Evolutionary conservation across 2,329 filamentous ascomycete species (phyloP), one percentile per base, ranked within the genome.

Genomic region (Immersiporthe knoxdaviesiana): DNA sequence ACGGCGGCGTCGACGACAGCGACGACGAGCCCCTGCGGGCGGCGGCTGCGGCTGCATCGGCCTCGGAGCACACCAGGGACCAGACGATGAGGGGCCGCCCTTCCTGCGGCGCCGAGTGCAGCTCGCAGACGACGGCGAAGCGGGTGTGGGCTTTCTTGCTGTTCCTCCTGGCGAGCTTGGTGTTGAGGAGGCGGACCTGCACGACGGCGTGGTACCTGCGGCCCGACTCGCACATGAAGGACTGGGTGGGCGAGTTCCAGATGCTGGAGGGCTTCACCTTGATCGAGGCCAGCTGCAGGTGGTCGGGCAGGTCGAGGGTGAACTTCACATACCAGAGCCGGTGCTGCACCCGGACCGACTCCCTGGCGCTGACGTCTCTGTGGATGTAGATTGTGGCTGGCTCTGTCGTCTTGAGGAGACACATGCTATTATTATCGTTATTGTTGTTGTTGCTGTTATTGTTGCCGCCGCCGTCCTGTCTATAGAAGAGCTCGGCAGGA

Each of bases 51-150:
- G n/a, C n/a, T n/a, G n/a, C 61, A 12, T 63, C 61, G 12, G 41
- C 39, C 24, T 50, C 61, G 24, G 61, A 63, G 24, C 37, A 47
- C 5, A 50, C 61, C 27, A 63, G 41, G 16, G 39, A 63, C 61
- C 61, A 63, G 61, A 63, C 39, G 24, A 47, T 16, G 11, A 50
- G 39, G 39, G 61, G 39, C 14, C 61, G 39, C 1, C 41, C 39
- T 16, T 50, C 61, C 18, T 63, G 61, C 41, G 61, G 61, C 39
- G 61, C 61, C 14, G 61, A 63, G 27, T 63, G 41, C 7, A 63
- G 41, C 27, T 63, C 61, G 61, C 61, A 63, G 27, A 63, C 50
- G 41, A 63, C 32, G 18, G 41, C 14, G 27, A 63, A 63, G 24
- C 61, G 41, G 61, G 27, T 27, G 24, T 47, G 21, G 3, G 61